Conservation (phyloP, 176 grass and related monocot genomes). For the Eragrostis curvula region DNA sequence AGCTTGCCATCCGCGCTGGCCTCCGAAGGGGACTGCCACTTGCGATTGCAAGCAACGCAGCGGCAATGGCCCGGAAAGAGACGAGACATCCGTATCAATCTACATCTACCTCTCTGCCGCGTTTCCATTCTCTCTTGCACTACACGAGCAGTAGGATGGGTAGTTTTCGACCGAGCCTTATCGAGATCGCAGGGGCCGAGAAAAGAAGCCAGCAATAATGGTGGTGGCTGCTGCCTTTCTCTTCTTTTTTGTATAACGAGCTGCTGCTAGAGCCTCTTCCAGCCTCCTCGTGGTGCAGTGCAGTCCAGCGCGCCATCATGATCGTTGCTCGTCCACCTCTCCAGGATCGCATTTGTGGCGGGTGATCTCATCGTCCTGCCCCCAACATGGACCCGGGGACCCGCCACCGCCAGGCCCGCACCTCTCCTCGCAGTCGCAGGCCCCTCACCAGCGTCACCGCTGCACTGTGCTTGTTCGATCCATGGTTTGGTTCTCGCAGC, state of each 20-base stretch:
- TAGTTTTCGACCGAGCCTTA: slow-evolving; percentile 18
- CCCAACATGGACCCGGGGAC: too few relatives aligned
- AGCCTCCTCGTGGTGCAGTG: neutral
- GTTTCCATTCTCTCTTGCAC: neutral
- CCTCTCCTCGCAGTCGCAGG: too few relatives aligned
- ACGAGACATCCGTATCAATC: neutral
- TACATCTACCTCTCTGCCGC: neutral
- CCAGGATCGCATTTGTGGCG: slow-evolving; percentile 3
- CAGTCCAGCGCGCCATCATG: slow-evolving; percentile 26
- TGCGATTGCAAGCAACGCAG: neutral
- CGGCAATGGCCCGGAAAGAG: neutral
- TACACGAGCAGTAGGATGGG: neutral
- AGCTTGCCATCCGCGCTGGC: neutral
- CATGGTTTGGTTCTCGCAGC: too few relatives aligned
- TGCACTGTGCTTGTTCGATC: too few relatives aligned
- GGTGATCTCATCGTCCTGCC: neutral
- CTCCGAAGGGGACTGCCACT: neutral
- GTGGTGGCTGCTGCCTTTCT: neutral
- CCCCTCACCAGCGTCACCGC: too few relatives aligned
- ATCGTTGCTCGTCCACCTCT: slow-evolving; percentile 2
- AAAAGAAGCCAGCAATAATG: slow-evolving; percentile 24
- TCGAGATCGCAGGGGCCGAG: slow-evolving; percentile 25
- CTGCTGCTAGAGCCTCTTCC: neutral
- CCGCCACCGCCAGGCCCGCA: too few relatives aligned
- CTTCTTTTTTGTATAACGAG: neutral